Evolutionary conservation across 2,329 filamentous ascomycete genomes (phyloP), one percentile per base, ranked within the genome.

Genomic region (Colletotrichum musicola): DNA sequence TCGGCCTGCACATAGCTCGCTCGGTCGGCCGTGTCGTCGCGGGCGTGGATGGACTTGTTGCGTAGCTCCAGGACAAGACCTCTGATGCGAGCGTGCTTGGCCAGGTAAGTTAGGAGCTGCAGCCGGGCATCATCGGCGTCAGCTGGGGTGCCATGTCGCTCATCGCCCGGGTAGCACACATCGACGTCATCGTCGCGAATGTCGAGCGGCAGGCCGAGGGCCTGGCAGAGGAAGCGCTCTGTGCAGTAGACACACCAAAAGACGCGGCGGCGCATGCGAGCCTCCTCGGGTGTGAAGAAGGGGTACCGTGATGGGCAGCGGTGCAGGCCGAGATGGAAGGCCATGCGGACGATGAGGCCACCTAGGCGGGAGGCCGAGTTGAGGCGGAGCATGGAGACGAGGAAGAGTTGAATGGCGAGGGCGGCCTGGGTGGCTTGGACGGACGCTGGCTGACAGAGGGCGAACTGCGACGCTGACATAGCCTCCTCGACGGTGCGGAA

Each of bases 231-330:
- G 64, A 87, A 84, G 53, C 87, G 79, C 50, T 89, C 87, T 0
- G 88, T 75, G 16, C 80, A 83, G 56, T 89, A 89, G 0, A 88
- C 81, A 1, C 84, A 84, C 86, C 86, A 89, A 69, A 89, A 89
- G 0, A 89, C 76, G 0, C 86, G 81, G 14, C 84, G 82, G 1
- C 87, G 81, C 38, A 86, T 80, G 2, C 82, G 79, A 2, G 78
- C 80, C 49, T 88, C 85, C 10, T 81, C 75, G 1, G 74, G 64
- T 0, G 78, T 82, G 71, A 89, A 88, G 51, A 84, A 84, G 0
- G 82, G 77, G 64, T 83, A 89, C 0, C 87, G 81, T 5, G 80
- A 79, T 1, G 87, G 86, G 62, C 87, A 89, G 3, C 87, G 82
- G 75, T 89, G 87, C n/a, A 89, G 80, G 0, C 87, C 87, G 2